phyloP scores from a whole-genome alignment of 495 filamentous ascomycete genomes.

The Pyrenopolyporus hunteri region DNA sequence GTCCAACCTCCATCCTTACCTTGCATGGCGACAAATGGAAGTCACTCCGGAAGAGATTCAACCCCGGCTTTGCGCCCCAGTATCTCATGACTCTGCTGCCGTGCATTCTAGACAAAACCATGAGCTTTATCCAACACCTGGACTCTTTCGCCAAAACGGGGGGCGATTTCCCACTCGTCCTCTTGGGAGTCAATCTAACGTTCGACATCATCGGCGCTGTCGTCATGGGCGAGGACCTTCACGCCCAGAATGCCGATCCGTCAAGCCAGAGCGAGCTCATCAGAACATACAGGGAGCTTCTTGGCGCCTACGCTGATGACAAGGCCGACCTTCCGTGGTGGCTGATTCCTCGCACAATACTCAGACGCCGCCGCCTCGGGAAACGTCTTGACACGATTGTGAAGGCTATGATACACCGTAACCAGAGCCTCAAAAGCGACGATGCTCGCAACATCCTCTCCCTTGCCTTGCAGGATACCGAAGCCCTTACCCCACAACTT shows the following conservation, averaged over 20 bases:
- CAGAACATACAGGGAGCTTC: constrained; percentile 7
- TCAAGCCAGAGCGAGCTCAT: constrained; percentile 10
- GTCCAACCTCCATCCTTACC: constrained; percentile 37
- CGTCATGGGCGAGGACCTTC: constrained; percentile 43
- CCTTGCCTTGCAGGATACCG: constrained; percentile 41
- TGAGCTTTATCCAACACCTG: constrained; percentile 24
- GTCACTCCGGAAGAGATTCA: constrained; percentile 40
- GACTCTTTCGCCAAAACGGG: constrained; percentile 13
- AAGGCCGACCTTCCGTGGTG: constrained; percentile 22
- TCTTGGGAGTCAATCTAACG: constrained; percentile 8
- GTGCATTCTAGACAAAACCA: constrained; percentile 39
- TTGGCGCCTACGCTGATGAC: constrained; percentile 10
- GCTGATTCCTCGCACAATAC: not conserved
- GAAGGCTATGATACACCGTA: constrained; percentile 7
- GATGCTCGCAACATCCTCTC: constrained; percentile 41
- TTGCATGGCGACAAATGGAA: constrained; percentile 43
- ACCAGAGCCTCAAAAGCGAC: not conserved
- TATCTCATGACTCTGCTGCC: constrained; percentile 42
- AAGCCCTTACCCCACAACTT: constrained; percentile 31
- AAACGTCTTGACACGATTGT: constrained; percentile 3
- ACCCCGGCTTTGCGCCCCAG: constrained; percentile 40
- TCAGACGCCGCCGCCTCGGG: constrained; percentile 7
- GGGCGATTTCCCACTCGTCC: constrained; percentile 21
- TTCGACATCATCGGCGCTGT: constrained; percentile 44
- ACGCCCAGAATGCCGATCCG: constrained; percentile 39